phyloP scores from a whole-genome alignment of 1,284 basidiomycete genomes.

The Rhodotorula sp. region DNA sequence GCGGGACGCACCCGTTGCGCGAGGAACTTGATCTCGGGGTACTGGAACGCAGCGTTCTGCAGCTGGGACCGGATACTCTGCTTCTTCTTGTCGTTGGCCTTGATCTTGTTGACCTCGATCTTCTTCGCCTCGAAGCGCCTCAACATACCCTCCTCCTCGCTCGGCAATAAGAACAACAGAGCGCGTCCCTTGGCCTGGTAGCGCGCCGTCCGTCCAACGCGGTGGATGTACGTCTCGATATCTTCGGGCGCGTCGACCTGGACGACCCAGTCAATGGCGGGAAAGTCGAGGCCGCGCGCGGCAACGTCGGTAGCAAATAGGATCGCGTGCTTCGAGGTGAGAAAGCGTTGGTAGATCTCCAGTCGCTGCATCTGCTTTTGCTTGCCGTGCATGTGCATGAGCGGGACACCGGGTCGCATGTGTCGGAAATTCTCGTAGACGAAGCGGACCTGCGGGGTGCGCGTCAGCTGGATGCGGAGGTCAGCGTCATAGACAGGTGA shows the following conservation, averaged over 20 bases:
- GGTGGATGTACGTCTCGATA: conserved; percentile 96
- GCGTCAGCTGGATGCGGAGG: not conserved
- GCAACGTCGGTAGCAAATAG: conserved; percentile 97
- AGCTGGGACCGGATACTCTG: conserved; percentile 82
- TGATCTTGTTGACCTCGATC: conserved; percentile 68
- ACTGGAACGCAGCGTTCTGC: conserved; percentile 90
- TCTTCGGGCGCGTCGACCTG: conserved; percentile 98
- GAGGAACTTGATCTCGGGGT: conserved; percentile 95
- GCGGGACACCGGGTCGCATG: conserved; percentile 86
- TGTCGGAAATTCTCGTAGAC: conserved; percentile 95
- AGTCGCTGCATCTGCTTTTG: conserved; percentile 91
- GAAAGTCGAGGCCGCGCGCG: conserved; percentile 94
- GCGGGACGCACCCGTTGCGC: conserved; percentile 72
- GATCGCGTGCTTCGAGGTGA: conserved; percentile 71
- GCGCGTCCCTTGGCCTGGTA: conserved; percentile 89
- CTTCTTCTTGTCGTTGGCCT: conserved; percentile 85
- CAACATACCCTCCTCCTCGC: conserved; percentile 88
- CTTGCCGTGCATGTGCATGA: conserved; percentile 93
- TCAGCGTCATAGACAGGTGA: not conserved
- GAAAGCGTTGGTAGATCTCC: conserved; percentile 77
- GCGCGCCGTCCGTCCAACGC: conserved; percentile 91
- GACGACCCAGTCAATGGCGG: conserved; percentile 94
- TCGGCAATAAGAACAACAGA: conserved; percentile 78
- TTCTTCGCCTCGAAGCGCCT: conserved; percentile 69
- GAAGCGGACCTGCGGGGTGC: conserved; percentile 67